These are phyloP conservation scores for Colletotrichum abscissum DNA, from an alignment of 2,329 filamentous ascomycete genomes.

Conservation along the genomic window DNA sequence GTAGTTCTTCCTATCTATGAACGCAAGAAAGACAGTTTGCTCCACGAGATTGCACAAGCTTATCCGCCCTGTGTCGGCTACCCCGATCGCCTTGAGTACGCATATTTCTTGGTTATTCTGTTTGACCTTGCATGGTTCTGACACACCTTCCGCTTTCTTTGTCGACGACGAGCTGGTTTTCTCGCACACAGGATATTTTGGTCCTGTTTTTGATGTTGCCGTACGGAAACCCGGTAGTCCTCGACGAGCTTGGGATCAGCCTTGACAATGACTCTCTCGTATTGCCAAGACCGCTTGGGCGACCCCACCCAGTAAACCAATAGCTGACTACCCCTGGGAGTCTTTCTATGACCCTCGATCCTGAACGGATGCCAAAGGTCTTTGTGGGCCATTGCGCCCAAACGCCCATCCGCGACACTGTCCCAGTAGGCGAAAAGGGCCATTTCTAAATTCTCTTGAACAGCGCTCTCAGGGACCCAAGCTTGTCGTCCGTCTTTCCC, in stretches of 20 bases:
- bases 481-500: conserved; percentile 42
- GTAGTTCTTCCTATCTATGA: too few relatives aligned
- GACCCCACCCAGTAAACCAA: conserved; percentile 18
- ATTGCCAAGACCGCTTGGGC: conserved; percentile 11
- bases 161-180: neutral
- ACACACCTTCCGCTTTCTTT: too few relatives aligned
- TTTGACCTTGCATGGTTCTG: too few relatives aligned
- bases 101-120: too few relatives aligned
- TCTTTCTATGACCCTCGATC: conserved; percentile 6
- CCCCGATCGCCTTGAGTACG: too few relatives aligned
- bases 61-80: too few relatives aligned
- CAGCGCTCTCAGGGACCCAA: conserved; percentile 46
- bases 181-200: neutral
- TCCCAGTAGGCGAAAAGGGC: conserved; percentile 38
- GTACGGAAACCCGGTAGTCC: conserved; percentile 42
- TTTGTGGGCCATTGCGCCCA: conserved; percentile 4
- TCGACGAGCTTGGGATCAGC: conserved; percentile 23
- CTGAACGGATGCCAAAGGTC: conserved; percentile 27
- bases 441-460: conserved; percentile 45
- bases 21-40: too few relatives aligned
- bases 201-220: neutral
- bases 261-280: neutral
- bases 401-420: conserved; percentile 7
- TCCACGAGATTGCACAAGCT: too few relatives aligned
- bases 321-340: neutral